Base-by-base conservation (phyloP, 257 asterid species). In the Penstemon eatonii region DNA sequence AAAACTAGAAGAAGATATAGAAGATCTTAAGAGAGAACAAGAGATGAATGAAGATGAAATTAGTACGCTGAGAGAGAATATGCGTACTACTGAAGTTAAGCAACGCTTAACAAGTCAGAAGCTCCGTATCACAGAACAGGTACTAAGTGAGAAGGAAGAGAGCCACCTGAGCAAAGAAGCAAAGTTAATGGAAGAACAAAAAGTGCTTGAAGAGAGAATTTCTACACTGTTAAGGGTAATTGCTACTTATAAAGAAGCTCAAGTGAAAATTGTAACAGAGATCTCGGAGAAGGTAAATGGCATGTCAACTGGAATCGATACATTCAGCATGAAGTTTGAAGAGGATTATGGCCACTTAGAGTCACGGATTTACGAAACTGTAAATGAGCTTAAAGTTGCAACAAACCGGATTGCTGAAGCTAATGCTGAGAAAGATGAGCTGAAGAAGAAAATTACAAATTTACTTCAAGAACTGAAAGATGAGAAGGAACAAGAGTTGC, bases 261-360 rank as follows among this genome's bases (percentile, higher is more conserved):
- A 85, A 66, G 66, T 2, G 72, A 84, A 72, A 58, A 67, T 81
- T 33, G 65, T 58, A 39, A 42, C 82, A 12, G 87, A 79, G 38
- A 66, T 87, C 25, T 71, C 90, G 0, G 81, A 83, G 68, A 86
- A 74, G 56, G 85, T 86, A 15, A 80, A 77, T 45, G 63, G n/a
- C 49, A 82, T 87, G 18, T n/a, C 82, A 70, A 81, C 69, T 25
- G 87, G 78, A 59, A 80, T 86, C 4, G 99, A 91, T 60, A 73
- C 90, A 19, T 87, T 91, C 70, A 79, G 72, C 64, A 73, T 83
- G 80, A 91, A 91, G 88, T 87, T 84, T 38, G 98, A 94, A 88
- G 99, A 94, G 78, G 98, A 87, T 70, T 85, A 82, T 15, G 95
- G 99, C 9, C 96, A 86, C 89, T 57, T 87, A 72, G 96, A 91